Base-by-base conservation (phyloP, 495 filamentous ascomycete genomes). In the Trichoderma erinaceum region DNA sequence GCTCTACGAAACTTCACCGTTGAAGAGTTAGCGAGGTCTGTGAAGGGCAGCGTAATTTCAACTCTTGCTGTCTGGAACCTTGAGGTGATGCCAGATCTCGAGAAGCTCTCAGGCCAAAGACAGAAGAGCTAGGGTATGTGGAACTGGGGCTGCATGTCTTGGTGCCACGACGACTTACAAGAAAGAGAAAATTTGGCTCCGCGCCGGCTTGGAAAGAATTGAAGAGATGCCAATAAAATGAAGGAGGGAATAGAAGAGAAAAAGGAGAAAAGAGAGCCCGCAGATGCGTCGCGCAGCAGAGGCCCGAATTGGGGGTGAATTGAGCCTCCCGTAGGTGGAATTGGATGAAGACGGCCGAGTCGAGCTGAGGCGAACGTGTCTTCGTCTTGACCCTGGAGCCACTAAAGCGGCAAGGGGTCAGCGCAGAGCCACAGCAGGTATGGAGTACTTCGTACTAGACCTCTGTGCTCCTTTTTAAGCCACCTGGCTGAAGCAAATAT, bases 1-100 rank as follows among this genome's bases (percentile, higher is more conserved):
- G 71, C 68, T 72, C 27, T 68, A 71, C 41, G 18, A 64, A 52
- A 50, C 64, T 67, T 61, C 32, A 66, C 66, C 50, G 58, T 27
- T 50, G 63, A 25, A 48, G 41, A 18, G 15, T 15, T 11, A 67
- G 46, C 21, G 35, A 38, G 35, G 35, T 38, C 35, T 38, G 35
- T 38, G 35, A 38, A 38, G 35, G 7, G 35, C 21, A 52, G 48
- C 48, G n/a, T 5, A 10, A 15, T 46, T 4, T 13, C 15, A n/a
- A n/a, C 15, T 48, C n/a, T 0, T 48, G 12, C n/a, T 6, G 44
- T 25, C 21, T 52, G 48, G 18, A 23, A 18, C n/a, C 44, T 38
- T 38, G 12, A 18, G 44, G 48, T 23, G 48, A 52, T 21, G 48
- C 48, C 21, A 23, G 48, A 52, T 52, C 18, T 23, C 21, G 48